Evolutionary conservation across 2,329 filamentous ascomycete genomes (phyloP), one percentile per base, ranked within the genome.

Genomic region (Endocalyx cinctus): DNA sequence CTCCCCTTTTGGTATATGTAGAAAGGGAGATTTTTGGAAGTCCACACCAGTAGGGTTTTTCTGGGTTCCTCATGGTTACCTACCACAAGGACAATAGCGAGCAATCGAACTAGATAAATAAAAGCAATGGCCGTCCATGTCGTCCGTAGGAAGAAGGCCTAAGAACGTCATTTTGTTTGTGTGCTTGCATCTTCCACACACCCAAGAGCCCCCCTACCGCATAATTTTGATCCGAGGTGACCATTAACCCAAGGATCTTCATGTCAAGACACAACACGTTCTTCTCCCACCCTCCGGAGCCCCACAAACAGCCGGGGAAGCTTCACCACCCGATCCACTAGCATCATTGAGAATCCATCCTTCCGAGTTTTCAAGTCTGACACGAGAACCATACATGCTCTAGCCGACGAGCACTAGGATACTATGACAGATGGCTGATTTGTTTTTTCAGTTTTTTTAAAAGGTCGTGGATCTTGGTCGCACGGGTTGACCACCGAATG

Each of bases 71-170:
- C 43, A 48, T 51, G 48, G 48, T 45, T 43, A 35, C 40, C 50
- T 39, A 50, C 55, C 53, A 50, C 54, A 53, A 50, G 51, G 48
- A 50, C 41, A 50, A 52, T 50, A n/a, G 50, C 46, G 54, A 54
- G 48, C 53, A 55, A 54, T 56, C 47, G 56, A 58, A 58, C 52
- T 58, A 57, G 51, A 57, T 52, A 55, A 54, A 55, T 52, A 59
- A 55, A 60, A 66, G 63, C 60, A 62, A 64, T 64, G 63, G 64
- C 62, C 63, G 62, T 67, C 59, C 65, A 58, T 60, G 60, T 66
- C 64, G 69, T 71, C 67, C 66, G 69, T 59, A 64, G 61, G 65
- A 60, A 52, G 65, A 60, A 53, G 66, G 62, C 62, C 67, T 67
- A 66, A 63, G 63, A 63, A 50, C 47, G 47, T 46, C 45, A 30